These are phyloP conservation scores for Cercospora berteroae DNA, from an alignment of 2,329 filamentous ascomycete species.

Conservation along the genomic window DNA sequence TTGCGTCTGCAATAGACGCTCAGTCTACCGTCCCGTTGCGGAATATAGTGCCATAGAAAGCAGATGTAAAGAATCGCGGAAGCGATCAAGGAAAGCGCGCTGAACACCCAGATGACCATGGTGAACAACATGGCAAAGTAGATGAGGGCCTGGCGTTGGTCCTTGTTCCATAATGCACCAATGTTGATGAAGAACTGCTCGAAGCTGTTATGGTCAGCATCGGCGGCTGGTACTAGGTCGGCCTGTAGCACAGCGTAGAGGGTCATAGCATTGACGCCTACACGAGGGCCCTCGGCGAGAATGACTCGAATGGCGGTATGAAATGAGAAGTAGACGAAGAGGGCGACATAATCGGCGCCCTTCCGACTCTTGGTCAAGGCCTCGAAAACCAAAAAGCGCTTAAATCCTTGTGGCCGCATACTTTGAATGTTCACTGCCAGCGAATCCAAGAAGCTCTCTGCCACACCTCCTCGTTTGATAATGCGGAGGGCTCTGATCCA, in stretches of 20 bases:
- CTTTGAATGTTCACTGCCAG: constrained; percentile 82
- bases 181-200: constrained; percentile 82
- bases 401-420: constrained; percentile 78
- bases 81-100: constrained; percentile 68
- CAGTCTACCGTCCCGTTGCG: constrained; percentile 73
- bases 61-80: constrained; percentile 77
- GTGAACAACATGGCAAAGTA: constrained; percentile 92
- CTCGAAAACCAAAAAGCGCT: constrained; percentile 87
- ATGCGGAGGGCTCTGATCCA: constrained; percentile 76
- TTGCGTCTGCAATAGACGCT: constrained; percentile 87
- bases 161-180: constrained; percentile 65
- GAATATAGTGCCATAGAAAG: constrained; percentile 92
- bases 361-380: constrained; percentile 89
- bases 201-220: constrained; percentile 62
- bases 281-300: constrained; percentile 86
- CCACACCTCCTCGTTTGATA: constrained; percentile 80
- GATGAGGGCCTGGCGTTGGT: constrained; percentile 77
- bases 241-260: constrained; percentile 78
- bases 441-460: constrained; percentile 86
- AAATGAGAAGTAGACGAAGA: constrained; percentile 86
- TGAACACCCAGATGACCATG: constrained; percentile 82
- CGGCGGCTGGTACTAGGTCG: constrained; percentile 60
- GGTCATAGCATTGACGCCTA: constrained; percentile 86
- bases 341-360: constrained; percentile 81
- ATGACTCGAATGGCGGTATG: constrained; percentile 84